phyloP scores from a whole-genome alignment of 768 basidiomycete species.

The Agrocybe praecox region DNA sequence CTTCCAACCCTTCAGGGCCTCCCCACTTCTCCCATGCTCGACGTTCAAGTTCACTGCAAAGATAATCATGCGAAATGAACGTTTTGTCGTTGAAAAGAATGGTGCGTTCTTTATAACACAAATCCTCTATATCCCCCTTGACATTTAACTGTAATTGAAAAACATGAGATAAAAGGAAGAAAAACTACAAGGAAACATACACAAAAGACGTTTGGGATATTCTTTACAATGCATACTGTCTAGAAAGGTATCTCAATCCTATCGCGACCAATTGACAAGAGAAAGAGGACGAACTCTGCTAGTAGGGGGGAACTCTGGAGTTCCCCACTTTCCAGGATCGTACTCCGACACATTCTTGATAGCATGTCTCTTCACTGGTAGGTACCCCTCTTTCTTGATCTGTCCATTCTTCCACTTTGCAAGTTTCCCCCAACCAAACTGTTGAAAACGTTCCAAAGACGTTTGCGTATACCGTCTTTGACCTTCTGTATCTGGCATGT shows the following conservation, averaged over 20 bases:
- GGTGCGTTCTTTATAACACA: not conserved
- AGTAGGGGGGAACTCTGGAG: not conserved
- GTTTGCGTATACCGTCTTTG: not conserved
- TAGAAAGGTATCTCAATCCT: not conserved
- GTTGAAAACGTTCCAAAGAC: not conserved
- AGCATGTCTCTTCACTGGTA: not conserved
- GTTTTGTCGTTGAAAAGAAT: not conserved
- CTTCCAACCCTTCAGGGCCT: slow-evolving; percentile 8
- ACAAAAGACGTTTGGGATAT: not conserved
- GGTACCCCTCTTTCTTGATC: not conserved
- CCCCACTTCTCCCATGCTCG: slow-evolving; percentile 6
- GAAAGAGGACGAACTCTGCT: not conserved
- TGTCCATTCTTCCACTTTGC: not conserved
- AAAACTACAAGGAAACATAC: not conserved
- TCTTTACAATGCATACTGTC: not conserved
- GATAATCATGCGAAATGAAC: not conserved
- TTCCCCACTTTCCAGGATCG: not conserved
- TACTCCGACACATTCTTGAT: not conserved
- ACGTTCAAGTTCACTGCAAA: not conserved
- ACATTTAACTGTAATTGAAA: not conserved
- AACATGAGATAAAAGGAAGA: not conserved
- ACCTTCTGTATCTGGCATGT: no score
- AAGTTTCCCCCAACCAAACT: not conserved
- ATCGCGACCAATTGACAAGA: not conserved
- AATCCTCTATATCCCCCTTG: not conserved